Evolutionary conservation across 257 asterid species (phyloP).

Genomic region (Asclepias syriaca): DNA sequence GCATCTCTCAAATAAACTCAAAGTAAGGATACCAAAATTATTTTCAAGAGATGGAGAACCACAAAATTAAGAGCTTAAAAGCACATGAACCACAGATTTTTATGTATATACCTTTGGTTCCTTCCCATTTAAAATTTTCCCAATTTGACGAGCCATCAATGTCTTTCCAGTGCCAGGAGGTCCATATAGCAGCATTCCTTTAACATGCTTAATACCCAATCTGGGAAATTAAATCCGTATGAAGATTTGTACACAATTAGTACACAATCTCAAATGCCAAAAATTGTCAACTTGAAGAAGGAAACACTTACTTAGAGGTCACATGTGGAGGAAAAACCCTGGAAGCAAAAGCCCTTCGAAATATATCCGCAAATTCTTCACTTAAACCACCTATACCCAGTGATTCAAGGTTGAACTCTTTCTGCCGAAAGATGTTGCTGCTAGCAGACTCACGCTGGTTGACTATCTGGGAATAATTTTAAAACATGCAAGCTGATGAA

Average conservation of each 20-base stretch:
- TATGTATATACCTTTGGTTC: constrained; percentile 79
- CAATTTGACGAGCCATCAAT: constrained; percentile 98
- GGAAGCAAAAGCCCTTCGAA: constrained; percentile 99
- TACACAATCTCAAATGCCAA: constrained; percentile 1
- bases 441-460: constrained; percentile 97
- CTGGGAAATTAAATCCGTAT: constrained; percentile 36
- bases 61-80: neutral
- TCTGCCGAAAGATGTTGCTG: constrained; percentile 87
- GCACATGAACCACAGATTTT: constrained; percentile 7
- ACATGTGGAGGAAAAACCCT: constrained; percentile 97
- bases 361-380: constrained; percentile 95
- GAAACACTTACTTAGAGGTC: constrained; percentile 65
- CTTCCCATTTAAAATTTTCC: constrained; percentile 92
- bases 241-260: constrained; percentile 16
- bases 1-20: neutral
- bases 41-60: neutral
- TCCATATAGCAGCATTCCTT: constrained; percentile 96
- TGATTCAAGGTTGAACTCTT: constrained; percentile 86
- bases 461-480: constrained; percentile 56
- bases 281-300: constrained; percentile 11
- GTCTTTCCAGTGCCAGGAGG: constrained; percentile 99
- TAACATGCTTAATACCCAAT: constrained; percentile 96
- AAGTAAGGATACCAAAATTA: neutral
- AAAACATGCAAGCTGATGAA: constrained; percentile 9
- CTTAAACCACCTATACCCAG: constrained; percentile 97